These are phyloP conservation scores for Glomus cerebriforme DNA, from an alignment of 192 early-diverging fungal genomes.

Conservation along the genomic window DNA sequence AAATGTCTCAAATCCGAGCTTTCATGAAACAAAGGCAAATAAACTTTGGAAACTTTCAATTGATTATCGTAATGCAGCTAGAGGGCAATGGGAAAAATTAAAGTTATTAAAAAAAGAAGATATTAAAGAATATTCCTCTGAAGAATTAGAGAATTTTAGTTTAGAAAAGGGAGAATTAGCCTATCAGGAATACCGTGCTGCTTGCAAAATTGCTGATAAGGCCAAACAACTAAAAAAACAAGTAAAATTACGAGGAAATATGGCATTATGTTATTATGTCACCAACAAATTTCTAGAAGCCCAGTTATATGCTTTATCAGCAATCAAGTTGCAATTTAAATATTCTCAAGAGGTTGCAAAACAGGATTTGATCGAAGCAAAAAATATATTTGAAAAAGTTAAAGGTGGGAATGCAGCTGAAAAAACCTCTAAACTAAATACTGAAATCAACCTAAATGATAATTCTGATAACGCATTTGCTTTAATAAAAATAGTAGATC, in stretches of 20 bases:
- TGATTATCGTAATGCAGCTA: slow-evolving; percentile 12
- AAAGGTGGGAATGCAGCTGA: background rate
- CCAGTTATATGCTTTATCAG: slow-evolving; percentile 16
- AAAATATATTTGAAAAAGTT: slow-evolving; percentile 18
- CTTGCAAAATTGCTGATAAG: slow-evolving; percentile 10
- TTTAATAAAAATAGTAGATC: background rate
- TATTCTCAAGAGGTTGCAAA: background rate
- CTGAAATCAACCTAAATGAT: background rate
- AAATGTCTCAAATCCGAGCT: background rate
- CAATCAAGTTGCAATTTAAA: background rate
- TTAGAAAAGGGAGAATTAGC: background rate
- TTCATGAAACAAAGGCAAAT: slow-evolving; percentile 17
- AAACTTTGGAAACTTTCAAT: background rate
- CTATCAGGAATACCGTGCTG: background rate
- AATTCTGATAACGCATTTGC: background rate
- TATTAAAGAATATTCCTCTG: background rate
- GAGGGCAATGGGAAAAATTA: background rate
- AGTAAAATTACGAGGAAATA: slow-evolving; percentile 3
- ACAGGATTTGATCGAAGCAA: background rate
- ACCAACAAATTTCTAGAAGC: background rate
- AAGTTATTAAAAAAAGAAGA: slow-evolving; percentile 5
- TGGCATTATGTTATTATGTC: slow-evolving; percentile 9
- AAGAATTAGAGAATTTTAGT: background rate
- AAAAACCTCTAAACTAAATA: background rate
- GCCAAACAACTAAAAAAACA: background rate